Conservation (phyloP, 106 monocot species). For the Triglochin maritima region DNA sequence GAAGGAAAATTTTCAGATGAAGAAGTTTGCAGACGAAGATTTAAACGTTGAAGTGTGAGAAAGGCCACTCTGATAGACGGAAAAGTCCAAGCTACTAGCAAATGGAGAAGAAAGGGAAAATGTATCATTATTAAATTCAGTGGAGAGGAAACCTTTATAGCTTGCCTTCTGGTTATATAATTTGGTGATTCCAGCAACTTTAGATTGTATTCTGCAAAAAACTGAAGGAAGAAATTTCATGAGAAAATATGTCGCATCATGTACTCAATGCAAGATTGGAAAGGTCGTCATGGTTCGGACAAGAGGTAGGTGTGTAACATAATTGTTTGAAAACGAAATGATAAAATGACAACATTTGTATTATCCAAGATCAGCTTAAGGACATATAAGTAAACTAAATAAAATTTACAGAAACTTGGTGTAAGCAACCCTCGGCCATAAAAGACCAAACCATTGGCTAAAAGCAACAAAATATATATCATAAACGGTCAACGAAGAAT, state of each 20-base stretch:
- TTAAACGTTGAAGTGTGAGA: no score
- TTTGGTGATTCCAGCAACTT: conserved; percentile 46
- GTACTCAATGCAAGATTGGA: not conserved
- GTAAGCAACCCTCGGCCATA: no score
- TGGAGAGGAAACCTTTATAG: conserved; percentile 43
- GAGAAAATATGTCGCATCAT: not conserved
- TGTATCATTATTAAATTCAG: not conserved
- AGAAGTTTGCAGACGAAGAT: no score
- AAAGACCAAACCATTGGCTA: not conserved
- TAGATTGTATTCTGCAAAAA: conserved; percentile 63
- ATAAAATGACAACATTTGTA: not conserved
- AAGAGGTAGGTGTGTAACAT: no score
- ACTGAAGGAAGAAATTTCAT: conserved; percentile 20
- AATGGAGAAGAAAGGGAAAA: no score
- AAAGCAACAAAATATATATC: not conserved
- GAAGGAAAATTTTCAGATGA: not conserved
- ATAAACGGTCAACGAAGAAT: not conserved
- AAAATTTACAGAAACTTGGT: not conserved
- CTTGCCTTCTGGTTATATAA: conserved; percentile 62
- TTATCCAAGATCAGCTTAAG: not conserved
- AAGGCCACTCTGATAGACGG: no score
- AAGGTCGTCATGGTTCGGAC: not conserved
- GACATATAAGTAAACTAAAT: not conserved
- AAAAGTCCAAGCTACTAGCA: no score
- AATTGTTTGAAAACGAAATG: not conserved